phyloP scores from a whole-genome alignment of 2,329 filamentous ascomycete genomes.

The Epichloe bromicola region DNA sequence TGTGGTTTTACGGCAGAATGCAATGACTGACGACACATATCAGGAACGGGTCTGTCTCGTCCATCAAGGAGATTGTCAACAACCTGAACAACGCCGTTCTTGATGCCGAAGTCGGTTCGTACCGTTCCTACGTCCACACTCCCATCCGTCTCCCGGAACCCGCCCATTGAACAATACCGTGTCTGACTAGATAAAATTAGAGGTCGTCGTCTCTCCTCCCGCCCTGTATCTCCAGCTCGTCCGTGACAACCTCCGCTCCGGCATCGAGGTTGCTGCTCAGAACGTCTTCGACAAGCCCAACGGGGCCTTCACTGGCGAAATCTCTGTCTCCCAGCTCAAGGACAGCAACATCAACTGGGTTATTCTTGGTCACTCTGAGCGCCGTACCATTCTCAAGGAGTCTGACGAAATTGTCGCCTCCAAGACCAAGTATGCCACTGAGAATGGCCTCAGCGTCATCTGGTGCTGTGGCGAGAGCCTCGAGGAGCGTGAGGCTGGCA shows the following conservation, averaged over 20 bases:
- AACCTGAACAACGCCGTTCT: slow-evolving; percentile 79
- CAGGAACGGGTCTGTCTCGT: slow-evolving; percentile 87
- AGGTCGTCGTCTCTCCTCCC: slow-evolving; percentile 90
- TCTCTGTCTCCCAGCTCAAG: slow-evolving; percentile 81
- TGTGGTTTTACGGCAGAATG: not conserved
- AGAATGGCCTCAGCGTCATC: slow-evolving; percentile 80
- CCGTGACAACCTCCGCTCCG: slow-evolving; percentile 61
- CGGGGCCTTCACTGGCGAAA: slow-evolving; percentile 94
- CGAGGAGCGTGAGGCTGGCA: slow-evolving; percentile 74
- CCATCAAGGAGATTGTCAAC: slow-evolving; percentile 81
- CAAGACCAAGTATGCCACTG: slow-evolving; percentile 89
- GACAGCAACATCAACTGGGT: slow-evolving; percentile 83
- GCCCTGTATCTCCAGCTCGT: slow-evolving; percentile 81
- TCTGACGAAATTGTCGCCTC: slow-evolving; percentile 71
- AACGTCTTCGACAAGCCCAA: slow-evolving; percentile 97
- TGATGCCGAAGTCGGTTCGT: slow-evolving; percentile 60
- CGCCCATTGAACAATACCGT: not conserved
- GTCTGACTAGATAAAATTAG: slow-evolving; percentile 28
- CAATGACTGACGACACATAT: slow-evolving; percentile 5
- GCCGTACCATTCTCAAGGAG: slow-evolving; percentile 80
- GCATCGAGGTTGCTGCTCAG: slow-evolving; percentile 80
- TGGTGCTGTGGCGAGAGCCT: slow-evolving; percentile 96
- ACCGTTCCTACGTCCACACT: slow-evolving; percentile 1
- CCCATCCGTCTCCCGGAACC: not conserved
- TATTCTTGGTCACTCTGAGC: slow-evolving; percentile 89